phyloP scores from a whole-genome alignment of 129 eudicot genomes.

The Escallonia rubra region DNA sequence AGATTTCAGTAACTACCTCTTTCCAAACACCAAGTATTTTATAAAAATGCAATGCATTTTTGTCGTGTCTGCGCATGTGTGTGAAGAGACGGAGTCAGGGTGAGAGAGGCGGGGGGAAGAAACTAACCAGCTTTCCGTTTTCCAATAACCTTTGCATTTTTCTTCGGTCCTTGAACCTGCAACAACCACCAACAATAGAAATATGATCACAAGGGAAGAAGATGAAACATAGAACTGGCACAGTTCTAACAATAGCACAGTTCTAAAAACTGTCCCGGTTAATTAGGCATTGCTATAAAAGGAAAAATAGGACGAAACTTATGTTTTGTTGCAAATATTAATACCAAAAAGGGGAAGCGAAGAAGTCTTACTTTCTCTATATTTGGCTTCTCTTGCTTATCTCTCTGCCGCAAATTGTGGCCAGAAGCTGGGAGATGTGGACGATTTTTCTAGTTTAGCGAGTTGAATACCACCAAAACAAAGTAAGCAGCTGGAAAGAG shows the following conservation, averaged over 20 bases:
- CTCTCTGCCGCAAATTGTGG: constrained; percentile 20
- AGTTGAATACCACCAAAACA: constrained; percentile 7
- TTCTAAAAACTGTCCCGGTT: neutral
- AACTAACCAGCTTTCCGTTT: constrained; percentile 43
- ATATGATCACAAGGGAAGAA: constrained; percentile 3
- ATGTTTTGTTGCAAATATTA: neutral
- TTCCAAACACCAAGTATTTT: too few relatives aligned
- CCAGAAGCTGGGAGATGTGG: constrained; percentile 25
- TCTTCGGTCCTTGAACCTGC: constrained; percentile 32
- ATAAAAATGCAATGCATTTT: too few relatives aligned
- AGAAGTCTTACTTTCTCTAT: constrained; percentile 26
- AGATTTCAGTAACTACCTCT: too few relatives aligned
- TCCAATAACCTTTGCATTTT: constrained; percentile 33
- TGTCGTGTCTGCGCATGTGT: too few relatives aligned
- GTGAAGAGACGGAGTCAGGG: neutral
- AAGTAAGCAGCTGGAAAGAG: constrained; percentile 11
- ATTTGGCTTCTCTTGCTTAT: constrained; percentile 25
- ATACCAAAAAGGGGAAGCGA: neutral
- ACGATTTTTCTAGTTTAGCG: constrained; percentile 1
- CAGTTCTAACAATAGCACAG: neutral
- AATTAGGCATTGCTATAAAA: neutral
- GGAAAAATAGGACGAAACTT: neutral
- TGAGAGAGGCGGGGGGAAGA: constrained; percentile 9
- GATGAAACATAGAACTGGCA: neutral
- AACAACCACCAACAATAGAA: constrained; percentile 11